A percentile compares a stretch with the other conserved stretches of the same genome.
Evolutionary conservation across 305 asterid species (phyloP).

Genomic region (Fraxinus nigra): DNA sequence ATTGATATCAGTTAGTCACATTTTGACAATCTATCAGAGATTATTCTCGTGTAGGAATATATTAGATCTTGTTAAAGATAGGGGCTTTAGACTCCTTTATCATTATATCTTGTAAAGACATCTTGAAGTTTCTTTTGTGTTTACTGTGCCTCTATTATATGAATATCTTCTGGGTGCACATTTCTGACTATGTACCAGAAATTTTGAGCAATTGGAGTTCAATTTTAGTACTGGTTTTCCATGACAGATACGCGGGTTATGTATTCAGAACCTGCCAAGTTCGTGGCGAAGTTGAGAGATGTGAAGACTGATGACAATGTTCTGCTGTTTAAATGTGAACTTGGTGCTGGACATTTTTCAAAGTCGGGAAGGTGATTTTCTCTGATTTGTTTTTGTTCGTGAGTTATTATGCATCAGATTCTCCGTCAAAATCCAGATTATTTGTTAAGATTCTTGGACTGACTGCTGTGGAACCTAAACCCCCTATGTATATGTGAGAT

Average conservation of each 20-base stretch:
- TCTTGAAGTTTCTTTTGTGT: background rate
- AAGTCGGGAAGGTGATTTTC: conserved; percentile 84
- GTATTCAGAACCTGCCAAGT: conserved; percentile 95
- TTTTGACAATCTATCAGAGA: background rate
- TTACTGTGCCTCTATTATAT: background rate
- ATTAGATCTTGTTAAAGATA: conserved; percentile 1
- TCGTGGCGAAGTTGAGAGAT: conserved; percentile 91
- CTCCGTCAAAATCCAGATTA: background rate
- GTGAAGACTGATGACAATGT: conserved; percentile 69
- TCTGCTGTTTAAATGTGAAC: conserved; percentile 81
- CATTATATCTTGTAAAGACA: background rate
- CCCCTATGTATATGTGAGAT: background rate
- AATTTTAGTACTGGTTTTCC: conserved; percentile 11
- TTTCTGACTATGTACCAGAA: background rate
- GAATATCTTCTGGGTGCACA: background rate
- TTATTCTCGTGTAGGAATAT: background rate
- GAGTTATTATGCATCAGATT: background rate
- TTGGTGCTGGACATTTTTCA: conserved; percentile 94
- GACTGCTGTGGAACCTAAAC: background rate
- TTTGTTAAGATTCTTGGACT: background rate
- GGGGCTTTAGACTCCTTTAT: background rate
- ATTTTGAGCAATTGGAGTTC: conserved; percentile 2
- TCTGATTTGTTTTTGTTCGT: conserved; percentile 8
- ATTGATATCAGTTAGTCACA: background rate
- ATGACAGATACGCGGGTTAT: conserved; percentile 78